Percentiles rank a stretch among this genome's conserved stretches.
Conservation (phyloP, 2,329 filamentous ascomycete genomes). For the Fonsecaea nubica region DNA sequence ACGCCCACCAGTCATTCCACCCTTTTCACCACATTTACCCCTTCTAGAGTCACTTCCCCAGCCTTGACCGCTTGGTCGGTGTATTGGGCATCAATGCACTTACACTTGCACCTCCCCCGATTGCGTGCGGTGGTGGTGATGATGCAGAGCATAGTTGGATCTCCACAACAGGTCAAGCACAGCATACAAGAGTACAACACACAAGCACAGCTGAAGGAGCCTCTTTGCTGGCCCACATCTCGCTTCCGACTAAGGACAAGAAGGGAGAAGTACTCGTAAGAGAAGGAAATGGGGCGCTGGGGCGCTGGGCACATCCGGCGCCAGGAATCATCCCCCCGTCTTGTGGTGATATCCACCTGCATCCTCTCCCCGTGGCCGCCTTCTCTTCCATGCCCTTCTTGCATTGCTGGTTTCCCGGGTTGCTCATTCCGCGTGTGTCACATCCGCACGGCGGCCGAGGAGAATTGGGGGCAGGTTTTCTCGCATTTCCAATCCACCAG, state of each 20-base stretch:
- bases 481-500: not conserved
- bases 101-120: not conserved
- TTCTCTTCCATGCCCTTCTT: not conserved
- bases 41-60: not conserved
- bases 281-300: constrained; percentile 6
- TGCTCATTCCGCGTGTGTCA: not conserved
- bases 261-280: not conserved
- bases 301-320: constrained; percentile 19
- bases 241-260: not conserved
- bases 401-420: not conserved
- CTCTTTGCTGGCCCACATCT: not conserved
- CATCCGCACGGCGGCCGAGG: constrained; percentile 9
- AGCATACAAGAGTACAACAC: not conserved
- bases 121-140: not conserved
- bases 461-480: not conserved
- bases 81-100: constrained; percentile 8
- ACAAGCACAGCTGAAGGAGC: not conserved
- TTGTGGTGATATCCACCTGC: not conserved
- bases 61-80: not conserved
- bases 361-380: not conserved
- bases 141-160: constrained; percentile 4
- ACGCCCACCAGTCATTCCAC: not conserved
- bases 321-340: constrained; percentile 22
- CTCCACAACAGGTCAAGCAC: not conserved
- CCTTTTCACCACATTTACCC: not conserved